phyloP scores from a whole-genome alignment of 2,329 filamentous ascomycete species.

The Alternaria conjuncta region DNA sequence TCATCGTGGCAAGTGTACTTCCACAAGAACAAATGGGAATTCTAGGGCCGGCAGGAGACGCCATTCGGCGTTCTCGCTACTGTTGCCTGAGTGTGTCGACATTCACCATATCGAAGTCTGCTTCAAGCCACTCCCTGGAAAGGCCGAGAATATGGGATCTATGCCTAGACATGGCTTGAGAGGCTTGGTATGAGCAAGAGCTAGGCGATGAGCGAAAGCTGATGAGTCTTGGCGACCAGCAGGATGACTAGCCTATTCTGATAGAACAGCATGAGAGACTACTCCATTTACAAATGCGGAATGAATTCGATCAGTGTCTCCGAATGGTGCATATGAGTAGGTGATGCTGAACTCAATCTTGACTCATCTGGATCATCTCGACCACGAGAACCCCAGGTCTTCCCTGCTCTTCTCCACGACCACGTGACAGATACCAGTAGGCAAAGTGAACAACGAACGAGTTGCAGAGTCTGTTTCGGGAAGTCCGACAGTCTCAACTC shows the following conservation, averaged over 20 bases:
- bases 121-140: background rate
- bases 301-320: background rate
- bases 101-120: background rate
- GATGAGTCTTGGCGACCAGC: background rate
- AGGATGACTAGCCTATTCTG: background rate
- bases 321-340: background rate
- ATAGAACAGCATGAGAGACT: background rate
- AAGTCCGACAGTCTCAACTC: background rate
- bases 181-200: constrained; percentile 6
- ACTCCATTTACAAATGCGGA: background rate
- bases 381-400: background rate
- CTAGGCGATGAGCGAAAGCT: background rate
- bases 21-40: background rate
- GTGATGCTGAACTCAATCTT: background rate
- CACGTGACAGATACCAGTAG: background rate
- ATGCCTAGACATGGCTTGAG: constrained; percentile 7
- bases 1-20: background rate
- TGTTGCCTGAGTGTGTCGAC: constrained; percentile 5
- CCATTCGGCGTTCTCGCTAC: constrained; percentile 4
- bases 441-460: background rate
- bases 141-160: background rate
- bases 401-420: background rate
- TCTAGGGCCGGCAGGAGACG: background rate
- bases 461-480: background rate
- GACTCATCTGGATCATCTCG: background rate